Evolutionary conservation across 768 basidiomycete species (phyloP).

Genomic region (Macrocybe gigantea): DNA sequence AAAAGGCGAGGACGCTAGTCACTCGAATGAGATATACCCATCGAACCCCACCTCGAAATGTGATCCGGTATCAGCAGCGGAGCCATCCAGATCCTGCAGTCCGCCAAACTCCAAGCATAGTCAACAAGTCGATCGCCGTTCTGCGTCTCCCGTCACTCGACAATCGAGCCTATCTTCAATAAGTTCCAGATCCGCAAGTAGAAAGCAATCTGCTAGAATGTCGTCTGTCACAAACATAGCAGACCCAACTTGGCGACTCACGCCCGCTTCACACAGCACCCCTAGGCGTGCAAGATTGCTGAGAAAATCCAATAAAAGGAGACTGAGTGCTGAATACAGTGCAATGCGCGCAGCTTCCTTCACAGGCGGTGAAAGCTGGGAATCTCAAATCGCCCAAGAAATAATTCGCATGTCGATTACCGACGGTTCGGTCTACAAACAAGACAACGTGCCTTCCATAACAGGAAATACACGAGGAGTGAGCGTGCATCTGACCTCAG

Average conservation of each 20-base stretch:
- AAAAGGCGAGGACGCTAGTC: too few species aligned
- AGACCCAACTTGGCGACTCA: constrained; percentile 4
- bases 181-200: too few species aligned
- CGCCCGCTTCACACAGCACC: constrained; percentile 6
- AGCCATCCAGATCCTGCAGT: too few species aligned
- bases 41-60: too few species aligned
- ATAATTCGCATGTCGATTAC: constrained; percentile 43
- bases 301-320: constrained; percentile 33
- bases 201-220: constrained; percentile 4
- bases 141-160: too few species aligned
- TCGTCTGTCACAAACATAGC: constrained; percentile 7
- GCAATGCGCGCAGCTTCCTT: constrained; percentile 37
- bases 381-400: constrained; percentile 51
- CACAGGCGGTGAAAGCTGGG: constrained; percentile 39
- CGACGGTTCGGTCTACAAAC: background rate
- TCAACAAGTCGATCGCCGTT: too few species aligned
- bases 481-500: constrained; percentile 26
- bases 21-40: too few species aligned
- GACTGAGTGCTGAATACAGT: constrained; percentile 55
- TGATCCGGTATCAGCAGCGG: too few species aligned
- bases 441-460: constrained; percentile 18
- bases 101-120: too few species aligned
- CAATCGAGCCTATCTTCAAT: too few species aligned
- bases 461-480: constrained; percentile 33
- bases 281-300: constrained; percentile 19